A percentile compares a stretch with the other conserved stretches of the same genome.
phyloP scores from a whole-genome alignment of 768 basidiomycete genomes.

The Daedaleopsis sinensis region DNA sequence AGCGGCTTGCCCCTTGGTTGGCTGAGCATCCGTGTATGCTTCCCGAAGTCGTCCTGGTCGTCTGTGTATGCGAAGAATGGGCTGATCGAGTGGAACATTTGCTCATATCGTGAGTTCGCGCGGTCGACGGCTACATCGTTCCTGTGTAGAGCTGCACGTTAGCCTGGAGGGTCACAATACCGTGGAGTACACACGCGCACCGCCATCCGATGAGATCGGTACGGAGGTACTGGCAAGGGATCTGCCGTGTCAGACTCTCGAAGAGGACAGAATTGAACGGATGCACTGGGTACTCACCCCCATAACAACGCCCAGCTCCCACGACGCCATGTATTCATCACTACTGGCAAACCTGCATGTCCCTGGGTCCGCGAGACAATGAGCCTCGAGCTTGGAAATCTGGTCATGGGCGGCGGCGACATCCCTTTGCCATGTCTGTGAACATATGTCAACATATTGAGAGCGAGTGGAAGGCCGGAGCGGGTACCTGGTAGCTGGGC shows the following conservation, averaged over 20 bases:
- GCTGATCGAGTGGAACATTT: neutral
- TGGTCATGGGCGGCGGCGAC: neutral
- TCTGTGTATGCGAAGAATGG: neutral
- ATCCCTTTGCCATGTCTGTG: neutral
- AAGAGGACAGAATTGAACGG: too few species aligned
- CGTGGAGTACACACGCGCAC: neutral
- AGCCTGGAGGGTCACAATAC: neutral
- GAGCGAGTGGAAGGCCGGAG: neutral
- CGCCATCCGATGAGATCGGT: neutral
- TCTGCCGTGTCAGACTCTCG: neutral
- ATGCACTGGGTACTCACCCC: too few species aligned
- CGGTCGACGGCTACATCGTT: neutral
- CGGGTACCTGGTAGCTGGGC: neutral
- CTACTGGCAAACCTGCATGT: too few species aligned
- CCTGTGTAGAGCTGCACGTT: neutral
- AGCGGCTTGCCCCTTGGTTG: neutral
- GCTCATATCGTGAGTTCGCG: neutral
- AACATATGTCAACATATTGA: neutral
- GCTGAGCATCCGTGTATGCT: too few species aligned
- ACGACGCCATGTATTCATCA: too few species aligned
- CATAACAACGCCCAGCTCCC: too few species aligned
- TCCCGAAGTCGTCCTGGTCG: neutral
- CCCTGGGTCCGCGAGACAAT: too few species aligned
- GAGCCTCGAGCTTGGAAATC: too few species aligned
- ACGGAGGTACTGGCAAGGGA: neutral